Evolutionary conservation across 495 filamentous ascomycete species (phyloP).

Genomic region (Recurvomyces mirabilis): DNA sequence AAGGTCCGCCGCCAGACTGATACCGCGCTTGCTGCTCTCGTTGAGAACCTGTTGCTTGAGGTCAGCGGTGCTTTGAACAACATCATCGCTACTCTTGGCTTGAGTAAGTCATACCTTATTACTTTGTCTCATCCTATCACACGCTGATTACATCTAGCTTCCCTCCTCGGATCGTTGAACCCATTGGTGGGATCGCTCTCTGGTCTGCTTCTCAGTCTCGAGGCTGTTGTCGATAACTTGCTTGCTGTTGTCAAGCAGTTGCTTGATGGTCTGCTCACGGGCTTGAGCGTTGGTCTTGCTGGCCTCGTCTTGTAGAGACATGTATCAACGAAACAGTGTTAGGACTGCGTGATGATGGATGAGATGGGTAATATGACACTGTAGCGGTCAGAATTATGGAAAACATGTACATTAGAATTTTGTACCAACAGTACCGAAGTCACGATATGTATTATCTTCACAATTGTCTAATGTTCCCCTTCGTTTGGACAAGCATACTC

Average conservation of each 20-base stretch:
- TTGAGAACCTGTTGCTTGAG: slow-evolving; percentile 18
- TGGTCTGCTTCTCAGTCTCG: slow-evolving; percentile 13
- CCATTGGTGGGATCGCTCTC: slow-evolving; percentile 19
- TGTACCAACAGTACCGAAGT: too few relatives aligned
- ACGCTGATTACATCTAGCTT: slow-evolving; percentile 5
- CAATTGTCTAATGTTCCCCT: too few relatives aligned
- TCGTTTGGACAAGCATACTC: too few relatives aligned
- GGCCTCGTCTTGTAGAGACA: slow-evolving; percentile 17
- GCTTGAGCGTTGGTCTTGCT: slow-evolving; percentile 17
- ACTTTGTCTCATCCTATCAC: not conserved
- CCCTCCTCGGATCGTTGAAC: slow-evolving; percentile 15
- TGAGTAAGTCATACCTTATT: slow-evolving; percentile 9
- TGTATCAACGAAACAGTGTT: too few relatives aligned
- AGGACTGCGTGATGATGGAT: too few relatives aligned
- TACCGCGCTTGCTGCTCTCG: slow-evolving; percentile 11
- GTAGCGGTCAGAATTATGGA: too few relatives aligned
- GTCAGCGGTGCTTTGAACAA: slow-evolving; percentile 21
- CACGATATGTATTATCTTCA: too few relatives aligned
- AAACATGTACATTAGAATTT: too few relatives aligned
- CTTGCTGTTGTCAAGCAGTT: slow-evolving; percentile 20
- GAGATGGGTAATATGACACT: too few relatives aligned
- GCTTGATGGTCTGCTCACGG: slow-evolving; percentile 20
- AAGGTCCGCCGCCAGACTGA: slow-evolving; percentile 10
- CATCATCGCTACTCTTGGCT: slow-evolving; percentile 19
- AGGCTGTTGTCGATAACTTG: slow-evolving; percentile 21